Percentiles rank a stretch among this genome's conserved stretches.
phyloP scores from a whole-genome alignment of 192 early-diverging fungal species.

The Kappamyces sp. region DNA sequence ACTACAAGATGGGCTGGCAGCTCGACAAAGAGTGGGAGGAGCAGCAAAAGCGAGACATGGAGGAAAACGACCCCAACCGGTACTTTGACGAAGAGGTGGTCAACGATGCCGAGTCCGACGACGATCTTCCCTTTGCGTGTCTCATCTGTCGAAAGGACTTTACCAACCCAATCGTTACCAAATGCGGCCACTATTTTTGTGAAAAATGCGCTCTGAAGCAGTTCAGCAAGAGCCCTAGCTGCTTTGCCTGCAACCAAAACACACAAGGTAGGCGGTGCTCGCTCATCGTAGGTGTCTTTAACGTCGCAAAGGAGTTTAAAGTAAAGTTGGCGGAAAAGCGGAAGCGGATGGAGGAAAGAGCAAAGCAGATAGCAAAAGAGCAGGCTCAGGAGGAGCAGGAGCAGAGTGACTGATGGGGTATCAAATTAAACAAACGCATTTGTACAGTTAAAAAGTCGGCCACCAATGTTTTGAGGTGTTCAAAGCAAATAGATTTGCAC shows the following conservation, averaged over 20 bases:
- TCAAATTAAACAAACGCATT: too few species aligned
- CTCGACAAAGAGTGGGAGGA: slow-evolving; percentile 98
- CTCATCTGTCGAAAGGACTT: slow-evolving; percentile 87
- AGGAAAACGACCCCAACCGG: slow-evolving; percentile 38
- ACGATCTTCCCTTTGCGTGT: slow-evolving; percentile 92
- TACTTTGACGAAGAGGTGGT: slow-evolving; percentile 38
- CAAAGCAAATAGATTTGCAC: too few species aligned
- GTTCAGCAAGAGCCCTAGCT: slow-evolving; percentile 78
- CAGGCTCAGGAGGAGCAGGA: slow-evolving; percentile 23
- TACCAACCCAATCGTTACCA: slow-evolving; percentile 83
- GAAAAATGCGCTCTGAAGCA: slow-evolving; percentile 85
- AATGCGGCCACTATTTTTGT: slow-evolving; percentile 96
- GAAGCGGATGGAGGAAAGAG: slow-evolving; percentile 40
- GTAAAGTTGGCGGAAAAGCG: slow-evolving; percentile 50
- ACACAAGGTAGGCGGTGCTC: slow-evolving; percentile 46
- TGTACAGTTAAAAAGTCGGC: too few species aligned
- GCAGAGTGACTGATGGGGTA: background rate
- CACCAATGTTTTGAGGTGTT: too few species aligned
- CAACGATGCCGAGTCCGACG: slow-evolving; percentile 48
- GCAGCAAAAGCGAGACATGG: slow-evolving; percentile 44
- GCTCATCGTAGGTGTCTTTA: slow-evolving; percentile 55
- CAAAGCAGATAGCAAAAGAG: slow-evolving; percentile 36
- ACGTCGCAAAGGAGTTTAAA: slow-evolving; percentile 67
- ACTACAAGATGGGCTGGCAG: slow-evolving; percentile 96
- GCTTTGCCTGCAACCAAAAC: slow-evolving; percentile 78